Evolutionary conservation across 306 rosid species (phyloP).

Genomic region (Styphnolobium japonicum): DNA sequence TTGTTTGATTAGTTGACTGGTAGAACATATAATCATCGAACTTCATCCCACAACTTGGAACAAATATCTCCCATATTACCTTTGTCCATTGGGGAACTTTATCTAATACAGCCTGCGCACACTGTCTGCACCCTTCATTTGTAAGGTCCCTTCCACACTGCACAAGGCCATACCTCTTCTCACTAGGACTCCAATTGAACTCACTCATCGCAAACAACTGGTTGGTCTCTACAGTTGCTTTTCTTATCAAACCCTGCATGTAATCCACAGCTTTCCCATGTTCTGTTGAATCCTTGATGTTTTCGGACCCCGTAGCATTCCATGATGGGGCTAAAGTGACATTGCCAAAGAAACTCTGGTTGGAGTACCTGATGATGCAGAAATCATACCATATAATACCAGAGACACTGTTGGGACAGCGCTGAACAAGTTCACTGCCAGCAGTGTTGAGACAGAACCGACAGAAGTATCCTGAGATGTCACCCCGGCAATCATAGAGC

Average conservation of each 20-base stretch:
- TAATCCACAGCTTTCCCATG: not conserved
- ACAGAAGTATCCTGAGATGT: not conserved
- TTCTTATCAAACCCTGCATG: conserved; percentile 1
- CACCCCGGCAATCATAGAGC: conserved; percentile 1
- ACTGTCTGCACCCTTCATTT: not conserved
- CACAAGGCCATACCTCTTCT: conserved; percentile 17
- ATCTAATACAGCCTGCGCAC: conserved; percentile 6
- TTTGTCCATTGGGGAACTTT: not conserved
- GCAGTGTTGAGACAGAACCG: conserved; percentile 28
- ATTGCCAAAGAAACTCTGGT: not conserved
- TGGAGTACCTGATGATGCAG: conserved; percentile 18
- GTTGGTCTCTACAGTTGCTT: not conserved
- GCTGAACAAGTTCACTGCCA: not conserved
- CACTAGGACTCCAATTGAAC: not conserved
- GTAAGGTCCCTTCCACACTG: conserved; percentile 22
- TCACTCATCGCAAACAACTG: not conserved
- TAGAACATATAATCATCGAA: conserved; percentile 12
- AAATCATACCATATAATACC: conserved; percentile 20
- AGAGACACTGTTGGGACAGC: not conserved
- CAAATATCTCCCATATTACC: not conserved
- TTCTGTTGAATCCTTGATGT: not conserved
- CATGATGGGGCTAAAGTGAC: not conserved
- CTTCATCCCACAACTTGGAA: conserved; percentile 22
- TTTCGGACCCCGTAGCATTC: not conserved
- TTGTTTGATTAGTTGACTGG: not conserved